Percentiles rank a stretch among this genome's conserved stretches.
These are phyloP conservation scores for Rhynchospora breviuscula DNA, from an alignment of 176 grass and related monocot species.

Conservation along the genomic window DNA sequence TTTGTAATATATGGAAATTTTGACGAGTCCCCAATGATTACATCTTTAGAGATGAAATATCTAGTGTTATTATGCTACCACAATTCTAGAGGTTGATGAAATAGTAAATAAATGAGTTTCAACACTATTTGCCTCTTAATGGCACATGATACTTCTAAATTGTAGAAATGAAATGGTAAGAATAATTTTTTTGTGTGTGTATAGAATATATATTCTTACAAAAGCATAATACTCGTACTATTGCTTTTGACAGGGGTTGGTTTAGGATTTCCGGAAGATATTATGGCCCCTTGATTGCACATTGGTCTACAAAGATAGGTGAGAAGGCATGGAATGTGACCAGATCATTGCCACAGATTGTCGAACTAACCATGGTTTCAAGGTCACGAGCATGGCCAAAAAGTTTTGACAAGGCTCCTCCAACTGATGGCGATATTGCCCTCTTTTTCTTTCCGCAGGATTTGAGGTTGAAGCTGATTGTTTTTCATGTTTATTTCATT, in stretches of 20 bases:
- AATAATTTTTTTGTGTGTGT: too few relatives aligned
- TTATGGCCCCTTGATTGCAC: slow-evolving; percentile 37
- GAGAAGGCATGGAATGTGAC: slow-evolving; percentile 36
- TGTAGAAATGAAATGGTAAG: too few relatives aligned
- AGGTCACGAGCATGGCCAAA: slow-evolving; percentile 49
- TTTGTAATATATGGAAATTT: too few relatives aligned
- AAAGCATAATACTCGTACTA: slow-evolving; percentile 10
- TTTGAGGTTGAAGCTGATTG: slow-evolving; percentile 30
- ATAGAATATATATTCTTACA: too few relatives aligned
- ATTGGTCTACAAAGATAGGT: slow-evolving; percentile 59
- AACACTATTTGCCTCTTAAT: too few relatives aligned
- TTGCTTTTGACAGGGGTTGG: slow-evolving; percentile 44
- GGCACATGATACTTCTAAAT: too few relatives aligned
- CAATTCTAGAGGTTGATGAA: too few relatives aligned
- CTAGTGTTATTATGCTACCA: too few relatives aligned
- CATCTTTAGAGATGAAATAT: too few relatives aligned
- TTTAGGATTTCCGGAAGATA: slow-evolving; percentile 35
- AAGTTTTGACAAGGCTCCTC: slow-evolving; percentile 40
- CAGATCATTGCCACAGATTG: slow-evolving; percentile 27
- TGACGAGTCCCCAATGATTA: too few relatives aligned
- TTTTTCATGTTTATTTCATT: neutral
- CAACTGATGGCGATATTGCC: slow-evolving; percentile 51
- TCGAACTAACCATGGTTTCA: slow-evolving; percentile 43
- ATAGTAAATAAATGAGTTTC: too few relatives aligned
- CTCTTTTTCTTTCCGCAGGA: slow-evolving; percentile 60